These are phyloP conservation scores for Lepidopterella palustris DNA, from an alignment of 495 filamentous ascomycete genomes.

Conservation along the genomic window DNA sequence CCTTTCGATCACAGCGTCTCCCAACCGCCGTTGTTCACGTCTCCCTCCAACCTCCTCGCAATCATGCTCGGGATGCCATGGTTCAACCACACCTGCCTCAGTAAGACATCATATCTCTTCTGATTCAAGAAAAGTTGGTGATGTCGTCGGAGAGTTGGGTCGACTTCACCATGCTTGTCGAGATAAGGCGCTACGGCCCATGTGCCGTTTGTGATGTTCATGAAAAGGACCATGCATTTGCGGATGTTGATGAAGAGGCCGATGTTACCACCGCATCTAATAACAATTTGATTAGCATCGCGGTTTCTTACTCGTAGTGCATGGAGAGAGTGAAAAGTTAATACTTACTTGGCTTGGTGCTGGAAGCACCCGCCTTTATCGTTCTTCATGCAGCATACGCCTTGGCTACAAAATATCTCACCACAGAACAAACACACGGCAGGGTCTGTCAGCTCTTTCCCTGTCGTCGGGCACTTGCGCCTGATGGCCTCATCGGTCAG, in stretches of 20 bases:
- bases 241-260: constrained; percentile 94
- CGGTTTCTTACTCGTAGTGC: not conserved
- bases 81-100: constrained; percentile 79
- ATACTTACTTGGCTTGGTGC: constrained; percentile 75
- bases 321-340: not conserved
- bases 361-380: constrained; percentile 80
- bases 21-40: constrained; percentile 96
- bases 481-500: constrained; percentile 86
- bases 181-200: constrained; percentile 87
- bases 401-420: constrained; percentile 91
- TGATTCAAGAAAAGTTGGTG: constrained; percentile 90
- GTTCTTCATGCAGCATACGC: constrained; percentile 75
- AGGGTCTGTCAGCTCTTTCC: constrained; percentile 84
- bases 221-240: constrained; percentile 83
- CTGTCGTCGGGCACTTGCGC: constrained; percentile 77
- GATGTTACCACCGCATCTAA: constrained; percentile 78
- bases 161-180: constrained; percentile 89
- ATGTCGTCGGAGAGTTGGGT: constrained; percentile 68
- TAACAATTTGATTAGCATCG: not conserved
- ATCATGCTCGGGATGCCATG: constrained; percentile 86
- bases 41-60: constrained; percentile 79
- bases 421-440: constrained; percentile 92
- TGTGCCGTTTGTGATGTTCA: constrained; percentile 73
- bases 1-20: constrained; percentile 54
- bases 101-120: constrained; percentile 81